Base-by-base conservation (phyloP, 2,329 filamentous ascomycete species). In the Fusarium sacchari region DNA sequence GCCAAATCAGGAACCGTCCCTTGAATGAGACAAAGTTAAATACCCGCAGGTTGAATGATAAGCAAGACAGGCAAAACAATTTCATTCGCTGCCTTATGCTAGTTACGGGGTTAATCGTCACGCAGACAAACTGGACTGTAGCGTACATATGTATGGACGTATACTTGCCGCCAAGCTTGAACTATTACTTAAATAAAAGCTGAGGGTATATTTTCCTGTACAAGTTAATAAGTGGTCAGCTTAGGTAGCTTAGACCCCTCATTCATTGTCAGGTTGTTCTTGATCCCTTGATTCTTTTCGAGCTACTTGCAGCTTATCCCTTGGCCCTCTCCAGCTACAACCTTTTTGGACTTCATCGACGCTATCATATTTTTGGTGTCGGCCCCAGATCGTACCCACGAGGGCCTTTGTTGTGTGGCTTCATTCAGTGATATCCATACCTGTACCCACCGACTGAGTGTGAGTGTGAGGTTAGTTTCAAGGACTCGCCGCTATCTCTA, bases 321-420 rank as follows among this genome's bases (percentile, higher is more conserved):
- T 69, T 70, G 66, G 65, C 71, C 52, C 56, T 74, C 60, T 60
- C 36, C 26, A 64, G 65, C 63, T 67, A 67, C 28, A 66, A 73
- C 67, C 72, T 64, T 71, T 75, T 65, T 59, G 67, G 70, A 65
- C 66, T 66, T 74, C 69, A 73, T 76, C 65, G 50, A 69, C 73
- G 71, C 73, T 62, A 66, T 74, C 65, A 62, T 64, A 46, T 47
- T 69, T 74, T 65, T 56, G 43, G 34, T 44, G 64, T 64, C 47
- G 64, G 71, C 73, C 58, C 70, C 65, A 72, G 76, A 77, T 77
- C 47, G 67, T 72, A 66, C 53, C 61, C 61, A 71, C 53, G 61
- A 71, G 53, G 60, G 39, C 53, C 60, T 46, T 70, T 60, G 61
- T 67, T 67, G 52, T 58, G 57, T 69, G 43, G 49, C 37, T 61